These are phyloP conservation scores for Mrakia hoshinonis DNA, from an alignment of 768 basidiomycete species.

Conservation along the genomic window DNA sequence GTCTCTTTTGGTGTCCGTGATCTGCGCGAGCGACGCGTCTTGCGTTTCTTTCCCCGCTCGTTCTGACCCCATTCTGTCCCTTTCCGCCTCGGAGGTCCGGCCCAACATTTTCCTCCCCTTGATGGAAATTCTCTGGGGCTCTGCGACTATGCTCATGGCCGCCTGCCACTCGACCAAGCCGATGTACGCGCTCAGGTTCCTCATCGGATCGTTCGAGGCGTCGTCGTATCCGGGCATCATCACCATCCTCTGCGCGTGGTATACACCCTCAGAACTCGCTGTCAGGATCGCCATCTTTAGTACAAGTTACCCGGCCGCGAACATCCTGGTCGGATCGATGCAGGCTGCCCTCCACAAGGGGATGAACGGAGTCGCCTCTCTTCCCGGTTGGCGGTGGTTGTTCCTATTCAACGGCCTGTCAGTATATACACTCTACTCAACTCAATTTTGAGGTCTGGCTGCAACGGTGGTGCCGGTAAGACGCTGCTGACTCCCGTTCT, in stretches of 20 bases:
- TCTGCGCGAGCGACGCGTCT: no score
- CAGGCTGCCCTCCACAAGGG: conserved; percentile 32
- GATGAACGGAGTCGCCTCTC: conserved; percentile 25
- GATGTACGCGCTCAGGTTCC: conserved; percentile 34
- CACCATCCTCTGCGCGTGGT: conserved; percentile 18
- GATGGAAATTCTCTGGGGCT: conserved; percentile 4
- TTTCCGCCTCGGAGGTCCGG: no score
- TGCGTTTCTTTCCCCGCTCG: no score
- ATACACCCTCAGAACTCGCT: conserved; percentile 31
- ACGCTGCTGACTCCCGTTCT: background rate
- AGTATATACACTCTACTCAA: no score
- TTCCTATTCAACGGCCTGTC: conserved; percentile 28
- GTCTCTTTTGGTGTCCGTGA: conserved; percentile 31
- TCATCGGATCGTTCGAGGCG: conserved; percentile 32
- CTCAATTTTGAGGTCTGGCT: no score
- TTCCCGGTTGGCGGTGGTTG: conserved; percentile 32
- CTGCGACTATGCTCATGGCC: conserved; percentile 18
- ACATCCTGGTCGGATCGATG: conserved; percentile 32
- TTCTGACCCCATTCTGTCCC: no score
- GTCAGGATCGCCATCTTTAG: conserved; percentile 32
- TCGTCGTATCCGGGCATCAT: conserved; percentile 2
- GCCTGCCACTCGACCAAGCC: conserved; percentile 5
- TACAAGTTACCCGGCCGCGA: conserved; percentile 31
- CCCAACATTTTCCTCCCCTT: background rate
- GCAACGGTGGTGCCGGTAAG: no score